phyloP scores from a whole-genome alignment of 2,329 filamentous ascomycete species.

The Alternaria hordeiaustralica region DNA sequence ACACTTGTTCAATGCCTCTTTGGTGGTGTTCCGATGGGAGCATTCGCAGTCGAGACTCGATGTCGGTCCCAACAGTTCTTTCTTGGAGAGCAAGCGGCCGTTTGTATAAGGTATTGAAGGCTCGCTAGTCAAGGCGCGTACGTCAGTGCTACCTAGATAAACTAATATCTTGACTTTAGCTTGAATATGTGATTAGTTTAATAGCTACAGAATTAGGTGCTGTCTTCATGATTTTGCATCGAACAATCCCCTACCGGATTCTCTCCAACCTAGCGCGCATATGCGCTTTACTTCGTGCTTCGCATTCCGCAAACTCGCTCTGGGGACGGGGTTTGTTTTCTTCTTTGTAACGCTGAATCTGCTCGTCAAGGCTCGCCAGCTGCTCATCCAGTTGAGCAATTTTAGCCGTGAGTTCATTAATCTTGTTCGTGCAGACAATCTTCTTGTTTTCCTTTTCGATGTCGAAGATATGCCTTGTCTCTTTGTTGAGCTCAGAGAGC shows the following conservation, averaged over 20 bases:
- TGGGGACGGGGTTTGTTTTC: too few species aligned
- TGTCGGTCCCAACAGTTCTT: not conserved
- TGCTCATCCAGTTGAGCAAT: not conserved
- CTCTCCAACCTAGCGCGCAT: too few species aligned
- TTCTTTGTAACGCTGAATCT: not conserved
- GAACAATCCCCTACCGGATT: not conserved
- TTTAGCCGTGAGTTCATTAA: not conserved
- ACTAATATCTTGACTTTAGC: not conserved
- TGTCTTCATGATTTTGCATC: fast-evolving
- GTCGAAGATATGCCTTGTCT: not conserved
- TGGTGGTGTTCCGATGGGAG: not conserved
- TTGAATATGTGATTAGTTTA: not conserved
- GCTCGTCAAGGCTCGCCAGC: not conserved
- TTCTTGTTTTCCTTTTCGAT: not conserved
- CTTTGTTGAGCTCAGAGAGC: not conserved
- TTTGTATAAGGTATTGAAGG: not conserved
- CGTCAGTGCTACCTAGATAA: not conserved
- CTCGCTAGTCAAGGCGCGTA: not conserved
- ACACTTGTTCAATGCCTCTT: not conserved
- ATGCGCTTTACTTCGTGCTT: too few species aligned
- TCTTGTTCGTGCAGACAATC: not conserved
- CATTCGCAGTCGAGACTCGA: not conserved
- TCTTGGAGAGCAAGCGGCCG: not conserved
- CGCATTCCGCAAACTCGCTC: too few species aligned
- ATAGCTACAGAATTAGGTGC: not conserved